Conservation (phyloP, 768 basidiomycete species). For the Lepiota venenata region DNA sequence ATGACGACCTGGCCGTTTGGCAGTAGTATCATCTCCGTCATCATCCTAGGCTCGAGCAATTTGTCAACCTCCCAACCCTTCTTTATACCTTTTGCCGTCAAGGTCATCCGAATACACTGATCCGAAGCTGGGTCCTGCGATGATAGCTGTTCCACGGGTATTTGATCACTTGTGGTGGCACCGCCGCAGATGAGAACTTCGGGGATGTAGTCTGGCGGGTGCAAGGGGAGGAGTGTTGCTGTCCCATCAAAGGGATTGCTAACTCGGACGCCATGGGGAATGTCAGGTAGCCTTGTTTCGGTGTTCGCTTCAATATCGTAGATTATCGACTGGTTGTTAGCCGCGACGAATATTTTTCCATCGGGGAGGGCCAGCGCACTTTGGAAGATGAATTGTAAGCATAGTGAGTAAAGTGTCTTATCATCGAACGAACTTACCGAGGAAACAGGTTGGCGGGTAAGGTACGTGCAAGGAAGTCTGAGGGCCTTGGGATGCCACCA, state of each 20-base stretch:
- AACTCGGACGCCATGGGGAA: conserved; percentile 42
- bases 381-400: conserved; percentile 9
- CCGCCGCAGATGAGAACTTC: conserved; percentile 44
- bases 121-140: conserved; percentile 39
- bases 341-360: conserved; percentile 36
- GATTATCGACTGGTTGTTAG: conserved; percentile 39
- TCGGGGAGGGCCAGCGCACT: conserved; percentile 36
- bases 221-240: conserved; percentile 32
- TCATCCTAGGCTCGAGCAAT: conserved; percentile 37
- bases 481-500: conserved; percentile 26
- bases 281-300: conserved; percentile 35
- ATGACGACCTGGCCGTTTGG: conserved; percentile 43
- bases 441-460: conserved; percentile 26
- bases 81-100: conserved; percentile 38
- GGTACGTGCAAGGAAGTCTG: conserved; percentile 24
- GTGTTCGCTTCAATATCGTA: conserved; percentile 34
- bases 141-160: conserved; percentile 25
- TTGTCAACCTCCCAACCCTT: conserved; percentile 43
- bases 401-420: too few species aligned
- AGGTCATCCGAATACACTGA: conserved; percentile 39
- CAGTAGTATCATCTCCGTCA: conserved; percentile 37
- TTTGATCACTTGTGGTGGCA: conserved; percentile 26
- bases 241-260: conserved; percentile 38
- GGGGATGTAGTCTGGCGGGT: conserved; percentile 36
- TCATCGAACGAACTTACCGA: conserved; percentile 27